Percentiles rank a stretch among this genome's conserved stretches.
Evolutionary conservation across 306 rosid species (phyloP).

Genomic region (Gastrolobium villosum): DNA sequence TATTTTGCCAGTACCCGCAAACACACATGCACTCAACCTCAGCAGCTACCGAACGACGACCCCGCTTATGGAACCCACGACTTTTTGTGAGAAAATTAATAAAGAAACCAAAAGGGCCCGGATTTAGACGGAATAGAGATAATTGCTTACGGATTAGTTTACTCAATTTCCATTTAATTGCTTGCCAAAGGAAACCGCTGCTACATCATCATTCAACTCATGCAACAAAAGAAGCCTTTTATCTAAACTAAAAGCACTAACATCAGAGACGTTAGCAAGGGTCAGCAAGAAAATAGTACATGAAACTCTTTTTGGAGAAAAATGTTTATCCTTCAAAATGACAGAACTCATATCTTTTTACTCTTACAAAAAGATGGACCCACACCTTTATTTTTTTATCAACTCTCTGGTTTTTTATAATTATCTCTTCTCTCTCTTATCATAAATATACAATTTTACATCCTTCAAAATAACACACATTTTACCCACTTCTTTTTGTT

Average conservation of each 20-base stretch:
- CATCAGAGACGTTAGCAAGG: background rate
- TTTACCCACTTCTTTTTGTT: no score
- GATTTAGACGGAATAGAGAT: background rate
- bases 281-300: background rate
- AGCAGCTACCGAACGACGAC: slow-evolving; percentile 49
- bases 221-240: slow-evolving; percentile 28
- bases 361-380: no score
- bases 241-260: slow-evolving; percentile 23
- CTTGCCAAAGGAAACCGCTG: slow-evolving; percentile 27
- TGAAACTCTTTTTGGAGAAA: background rate
- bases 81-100: slow-evolving; percentile 34
- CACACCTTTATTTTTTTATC: no score
- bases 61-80: slow-evolving; percentile 57
- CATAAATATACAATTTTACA: no score
- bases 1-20: slow-evolving; percentile 44
- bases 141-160: slow-evolving; percentile 43
- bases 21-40: slow-evolving; percentile 49
- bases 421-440: no score
- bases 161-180: slow-evolving; percentile 41
- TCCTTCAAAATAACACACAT: no score
- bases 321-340: no score
- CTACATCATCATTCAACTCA: slow-evolving; percentile 39
- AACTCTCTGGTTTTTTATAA: no score
- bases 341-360: no score
- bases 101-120: slow-evolving; percentile 18